Conservation (phyloP, 139 green algal species). For the Chloropicon primus region DNA sequence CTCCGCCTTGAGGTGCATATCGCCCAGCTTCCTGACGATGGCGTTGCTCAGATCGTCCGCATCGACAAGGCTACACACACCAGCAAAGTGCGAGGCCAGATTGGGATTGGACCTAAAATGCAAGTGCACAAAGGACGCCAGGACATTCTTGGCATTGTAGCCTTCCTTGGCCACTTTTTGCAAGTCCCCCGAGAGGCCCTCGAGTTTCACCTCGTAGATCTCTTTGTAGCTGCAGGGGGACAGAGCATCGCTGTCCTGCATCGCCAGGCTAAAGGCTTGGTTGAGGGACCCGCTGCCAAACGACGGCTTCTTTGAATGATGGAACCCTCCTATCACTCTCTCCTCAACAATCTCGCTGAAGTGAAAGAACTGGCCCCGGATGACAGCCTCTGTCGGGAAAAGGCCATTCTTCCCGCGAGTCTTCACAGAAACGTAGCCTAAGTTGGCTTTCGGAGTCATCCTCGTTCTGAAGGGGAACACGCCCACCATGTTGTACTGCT, state of each 20-base stretch:
- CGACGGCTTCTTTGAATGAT: not conserved
- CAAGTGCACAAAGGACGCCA: slow-evolving; percentile 75
- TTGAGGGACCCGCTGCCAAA: not conserved
- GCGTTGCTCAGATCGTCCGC: not conserved
- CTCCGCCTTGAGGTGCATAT: not conserved
- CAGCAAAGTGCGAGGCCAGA: slow-evolving; percentile 37
- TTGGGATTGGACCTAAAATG: slow-evolving; percentile 57
- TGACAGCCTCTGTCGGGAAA: slow-evolving; percentile 37
- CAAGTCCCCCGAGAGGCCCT: slow-evolving; percentile 5
- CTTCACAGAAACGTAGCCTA: slow-evolving; percentile 58
- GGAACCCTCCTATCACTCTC: not conserved
- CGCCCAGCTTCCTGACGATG: not conserved
- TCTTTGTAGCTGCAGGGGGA: not conserved
- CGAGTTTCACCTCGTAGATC: not conserved
- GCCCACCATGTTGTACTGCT: slow-evolving; percentile 33
- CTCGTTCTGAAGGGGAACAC: slow-evolving; percentile 73
- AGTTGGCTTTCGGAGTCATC: slow-evolving; percentile 31
- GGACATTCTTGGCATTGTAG: slow-evolving; percentile 46
- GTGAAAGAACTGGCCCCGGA: slow-evolving; percentile 59
- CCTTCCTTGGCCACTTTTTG: slow-evolving; percentile 34
- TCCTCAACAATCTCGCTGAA: slow-evolving; percentile 48
- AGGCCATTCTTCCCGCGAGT: slow-evolving; percentile 30
- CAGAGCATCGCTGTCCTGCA: not conserved
- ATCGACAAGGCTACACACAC: slow-evolving; percentile 20
- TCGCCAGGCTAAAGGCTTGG: not conserved